A percentile compares a stretch with the other conserved stretches of the same genome.
phyloP scores from a whole-genome alignment of 208 protist genomes.

The Plasmodiophora brassicae region DNA sequence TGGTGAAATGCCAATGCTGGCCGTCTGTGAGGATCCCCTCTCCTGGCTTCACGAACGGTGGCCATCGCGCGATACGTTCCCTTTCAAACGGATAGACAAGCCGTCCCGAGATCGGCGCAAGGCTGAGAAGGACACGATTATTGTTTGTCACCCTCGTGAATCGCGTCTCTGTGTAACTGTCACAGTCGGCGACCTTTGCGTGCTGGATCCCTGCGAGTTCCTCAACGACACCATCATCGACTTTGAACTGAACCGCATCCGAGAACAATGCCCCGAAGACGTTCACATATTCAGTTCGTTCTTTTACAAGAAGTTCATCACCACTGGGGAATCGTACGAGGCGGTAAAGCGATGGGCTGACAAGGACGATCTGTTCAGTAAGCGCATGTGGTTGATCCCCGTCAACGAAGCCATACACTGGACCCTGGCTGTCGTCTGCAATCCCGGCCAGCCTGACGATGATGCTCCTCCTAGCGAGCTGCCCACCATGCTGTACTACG shows the following conservation, averaged over 20 bases:
- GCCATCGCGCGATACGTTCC: neutral
- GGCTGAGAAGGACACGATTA: neutral
- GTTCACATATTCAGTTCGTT: slow-evolving; percentile 9
- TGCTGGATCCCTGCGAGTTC: slow-evolving; percentile 7
- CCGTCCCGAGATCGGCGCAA: neutral
- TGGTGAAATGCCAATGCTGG: neutral
- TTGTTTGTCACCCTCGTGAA: neutral
- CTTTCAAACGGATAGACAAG: neutral
- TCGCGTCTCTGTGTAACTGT: neutral
- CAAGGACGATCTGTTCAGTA: neutral
- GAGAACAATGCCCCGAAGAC: neutral
- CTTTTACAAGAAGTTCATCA: slow-evolving; percentile 11
- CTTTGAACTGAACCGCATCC: neutral
- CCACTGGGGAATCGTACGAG: neutral
- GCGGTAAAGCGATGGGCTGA: slow-evolving; percentile 2
- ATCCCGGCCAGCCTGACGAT: neutral
- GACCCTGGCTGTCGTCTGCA: slow-evolving; percentile 7
- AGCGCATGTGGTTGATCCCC: neutral
- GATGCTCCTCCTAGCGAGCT: neutral
- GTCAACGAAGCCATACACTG: neutral
- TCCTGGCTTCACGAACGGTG: neutral
- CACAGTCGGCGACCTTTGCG: neutral
- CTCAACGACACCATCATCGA: slow-evolving; percentile 30
- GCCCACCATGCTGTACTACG: slow-evolving; percentile 3
- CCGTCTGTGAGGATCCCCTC: neutral